These are phyloP conservation scores for Potentilla sterilis DNA, from an alignment of 306 rosid species.

Conservation along the genomic window DNA sequence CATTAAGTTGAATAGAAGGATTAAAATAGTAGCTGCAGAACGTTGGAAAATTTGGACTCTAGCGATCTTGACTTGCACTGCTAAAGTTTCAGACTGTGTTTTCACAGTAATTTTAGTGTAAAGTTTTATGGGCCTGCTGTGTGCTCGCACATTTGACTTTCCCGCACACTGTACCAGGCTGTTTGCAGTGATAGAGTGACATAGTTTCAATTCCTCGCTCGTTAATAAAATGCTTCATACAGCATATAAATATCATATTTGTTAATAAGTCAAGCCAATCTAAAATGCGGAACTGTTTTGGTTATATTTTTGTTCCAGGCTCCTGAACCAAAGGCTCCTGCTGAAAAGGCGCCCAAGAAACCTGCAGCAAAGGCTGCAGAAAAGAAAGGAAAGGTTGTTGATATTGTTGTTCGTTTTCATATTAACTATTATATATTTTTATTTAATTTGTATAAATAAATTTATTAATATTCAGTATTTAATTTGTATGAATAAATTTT, in stretches of 20 bases:
- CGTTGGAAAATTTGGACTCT: background rate
- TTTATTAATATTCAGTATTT: no score
- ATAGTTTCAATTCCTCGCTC: background rate
- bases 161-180: background rate
- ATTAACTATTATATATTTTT: no score
- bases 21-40: background rate
- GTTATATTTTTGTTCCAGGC: slow-evolving; percentile 38
- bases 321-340: slow-evolving; percentile 53
- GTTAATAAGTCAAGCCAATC: background rate
- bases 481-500: no score
- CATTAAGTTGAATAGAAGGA: background rate
- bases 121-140: background rate
- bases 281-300: background rate
- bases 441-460: no score
- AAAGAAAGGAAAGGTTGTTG: slow-evolving; percentile 62
- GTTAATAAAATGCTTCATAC: background rate
- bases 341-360: slow-evolving; percentile 61
- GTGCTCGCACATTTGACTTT: background rate
- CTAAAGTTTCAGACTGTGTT: background rate
- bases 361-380: slow-evolving; percentile 51
- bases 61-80: background rate
- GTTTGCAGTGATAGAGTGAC: background rate
- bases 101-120: background rate
- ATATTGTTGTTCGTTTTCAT: no score
- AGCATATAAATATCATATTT: background rate